These are phyloP conservation scores for Wickerhamomyces tratensis DNA, from an alignment of 805 yeast genomes.

Conservation along the genomic window DNA sequence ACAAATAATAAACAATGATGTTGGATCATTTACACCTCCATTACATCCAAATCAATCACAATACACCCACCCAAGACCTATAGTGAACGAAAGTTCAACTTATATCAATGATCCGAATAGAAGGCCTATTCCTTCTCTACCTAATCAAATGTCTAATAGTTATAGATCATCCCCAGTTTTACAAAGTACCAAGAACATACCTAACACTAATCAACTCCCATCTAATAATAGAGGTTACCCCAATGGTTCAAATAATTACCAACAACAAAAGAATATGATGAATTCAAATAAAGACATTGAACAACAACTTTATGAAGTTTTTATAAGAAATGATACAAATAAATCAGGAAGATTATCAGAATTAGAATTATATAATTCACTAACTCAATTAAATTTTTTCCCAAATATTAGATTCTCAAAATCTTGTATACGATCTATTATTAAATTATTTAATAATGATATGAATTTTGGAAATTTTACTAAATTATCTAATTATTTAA, in stretches of 20 bases:
- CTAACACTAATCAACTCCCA: not conserved
- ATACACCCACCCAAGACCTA: not conserved
- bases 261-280: conserved; percentile 1
- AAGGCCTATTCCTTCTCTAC: too few species aligned
- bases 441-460: conserved; percentile 49
- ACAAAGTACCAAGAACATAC: too few species aligned
- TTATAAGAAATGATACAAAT: conserved; percentile 45
- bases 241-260: not conserved
- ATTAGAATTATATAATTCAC: conserved; percentile 46
- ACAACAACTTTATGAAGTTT: conserved; percentile 36
- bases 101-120: too few species aligned
- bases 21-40: conserved; percentile 1
- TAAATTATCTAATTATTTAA: conserved; percentile 57
- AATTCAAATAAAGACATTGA: conserved; percentile 20
- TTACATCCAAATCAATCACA: conserved; percentile 4
- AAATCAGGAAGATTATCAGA: conserved; percentile 45
- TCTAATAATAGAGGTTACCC: conserved; percentile 1
- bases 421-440: conserved; percentile 52
- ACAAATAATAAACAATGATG: not conserved
- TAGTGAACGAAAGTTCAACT: too few species aligned
- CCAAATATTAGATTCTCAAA: conserved; percentile 46
- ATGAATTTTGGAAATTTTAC: conserved; percentile 53
- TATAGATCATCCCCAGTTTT: too few species aligned
- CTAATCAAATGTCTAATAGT: too few species aligned
- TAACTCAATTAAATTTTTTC: conserved; percentile 43